Percentiles rank a stretch among this genome's conserved stretches.
phyloP scores from a whole-genome alignment of 768 basidiomycete species.

The Termitomyces sp. region DNA sequence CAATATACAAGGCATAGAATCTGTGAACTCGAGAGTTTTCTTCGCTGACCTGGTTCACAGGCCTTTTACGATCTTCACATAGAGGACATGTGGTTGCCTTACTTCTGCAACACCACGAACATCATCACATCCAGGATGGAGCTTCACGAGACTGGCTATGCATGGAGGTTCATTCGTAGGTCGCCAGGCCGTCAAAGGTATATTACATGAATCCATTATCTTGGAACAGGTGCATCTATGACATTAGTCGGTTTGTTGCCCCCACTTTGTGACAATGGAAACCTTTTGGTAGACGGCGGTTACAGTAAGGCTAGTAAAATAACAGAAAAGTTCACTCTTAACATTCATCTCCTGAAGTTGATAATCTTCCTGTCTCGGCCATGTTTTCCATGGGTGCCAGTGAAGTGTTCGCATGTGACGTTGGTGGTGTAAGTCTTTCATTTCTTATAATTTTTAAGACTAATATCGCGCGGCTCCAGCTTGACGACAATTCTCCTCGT shows the following conservation, averaged over 20 bases:
- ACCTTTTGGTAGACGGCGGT: constrained; percentile 86
- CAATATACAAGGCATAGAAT: constrained; percentile 74
- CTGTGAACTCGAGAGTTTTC: not conserved
- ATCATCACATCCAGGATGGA: constrained; percentile 97
- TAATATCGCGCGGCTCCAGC: constrained; percentile 27
- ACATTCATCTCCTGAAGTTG: constrained; percentile 43
- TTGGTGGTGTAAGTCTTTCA: constrained; percentile 65
- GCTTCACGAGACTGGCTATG: constrained; percentile 97
- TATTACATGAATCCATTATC: not conserved
- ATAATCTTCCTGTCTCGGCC: constrained; percentile 85
- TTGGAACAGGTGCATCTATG: constrained; percentile 82
- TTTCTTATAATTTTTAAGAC: not conserved
- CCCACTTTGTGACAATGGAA: constrained; percentile 91
- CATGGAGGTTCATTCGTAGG: constrained; percentile 89
- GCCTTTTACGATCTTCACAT: constrained; percentile 93
- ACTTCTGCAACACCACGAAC: constrained; percentile 97
- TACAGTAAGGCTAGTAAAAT: constrained; percentile 51
- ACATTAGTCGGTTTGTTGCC: constrained; percentile 92
- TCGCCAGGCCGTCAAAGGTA: not conserved
- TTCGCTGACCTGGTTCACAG: constrained; percentile 24
- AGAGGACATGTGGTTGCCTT: constrained; percentile 98
- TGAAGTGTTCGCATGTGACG: constrained; percentile 89
- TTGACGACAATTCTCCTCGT: constrained; percentile 93
- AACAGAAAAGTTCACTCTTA: not conserved
- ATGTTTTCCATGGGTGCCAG: constrained; percentile 92